Conservation (phyloP, 2,329 filamentous ascomycete species). For the Ophiostoma sp. region DNA sequence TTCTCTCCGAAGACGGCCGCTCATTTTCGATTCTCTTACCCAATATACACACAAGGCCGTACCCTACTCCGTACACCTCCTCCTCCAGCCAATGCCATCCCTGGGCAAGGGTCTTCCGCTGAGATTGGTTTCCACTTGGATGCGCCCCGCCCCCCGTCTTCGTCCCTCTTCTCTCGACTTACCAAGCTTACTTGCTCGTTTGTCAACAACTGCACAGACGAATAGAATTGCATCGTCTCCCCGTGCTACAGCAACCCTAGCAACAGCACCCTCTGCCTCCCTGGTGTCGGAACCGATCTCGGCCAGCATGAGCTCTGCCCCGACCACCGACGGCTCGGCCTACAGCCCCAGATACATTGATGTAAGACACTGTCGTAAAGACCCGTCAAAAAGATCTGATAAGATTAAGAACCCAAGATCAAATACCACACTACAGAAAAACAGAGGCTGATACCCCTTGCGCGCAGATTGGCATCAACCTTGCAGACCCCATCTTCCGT, state of each 20-base stretch:
- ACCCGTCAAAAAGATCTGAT: conserved; percentile 5
- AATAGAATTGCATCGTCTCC: not conserved
- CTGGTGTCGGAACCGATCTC: not conserved
- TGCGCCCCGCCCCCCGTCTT: conserved; percentile 18
- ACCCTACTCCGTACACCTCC: not conserved
- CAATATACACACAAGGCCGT: not conserved
- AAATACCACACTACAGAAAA: not conserved
- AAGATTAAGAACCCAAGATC: not conserved
- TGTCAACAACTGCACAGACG: conserved; percentile 26
- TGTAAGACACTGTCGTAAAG: conserved; percentile 37
- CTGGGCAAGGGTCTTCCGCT: conserved; percentile 19
- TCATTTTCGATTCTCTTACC: not conserved
- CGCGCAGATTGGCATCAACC: conserved; percentile 79
- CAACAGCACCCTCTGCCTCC: not conserved
- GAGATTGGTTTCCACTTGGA: conserved; percentile 22
- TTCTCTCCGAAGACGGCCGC: conserved; percentile 16
- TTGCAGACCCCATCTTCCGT: conserved; percentile 85
- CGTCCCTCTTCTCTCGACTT: not conserved
- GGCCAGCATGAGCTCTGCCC: not conserved
- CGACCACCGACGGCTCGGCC: conserved; percentile 20
- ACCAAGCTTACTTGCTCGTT: conserved; percentile 15
- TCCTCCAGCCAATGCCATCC: conserved; percentile 22
- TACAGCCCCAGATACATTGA: conserved; percentile 56
- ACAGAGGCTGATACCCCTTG: not conserved
- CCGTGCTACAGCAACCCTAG: not conserved